A percentile compares a stretch with the other conserved stretches of the same genome.
These are phyloP conservation scores for Prunus fruticosa DNA, from an alignment of 306 rosid genomes.

Conservation along the genomic window DNA sequence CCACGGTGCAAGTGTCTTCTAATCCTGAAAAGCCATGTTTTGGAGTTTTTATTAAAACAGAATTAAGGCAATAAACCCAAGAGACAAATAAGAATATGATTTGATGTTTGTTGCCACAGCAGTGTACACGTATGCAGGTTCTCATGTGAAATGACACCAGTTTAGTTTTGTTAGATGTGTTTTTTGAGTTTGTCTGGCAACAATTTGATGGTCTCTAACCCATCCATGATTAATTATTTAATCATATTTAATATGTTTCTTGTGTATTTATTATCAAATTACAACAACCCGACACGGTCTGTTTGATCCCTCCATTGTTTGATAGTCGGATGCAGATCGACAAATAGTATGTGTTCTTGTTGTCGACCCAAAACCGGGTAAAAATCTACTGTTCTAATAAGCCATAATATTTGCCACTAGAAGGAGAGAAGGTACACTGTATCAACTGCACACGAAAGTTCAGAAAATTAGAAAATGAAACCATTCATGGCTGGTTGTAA, in stretches of 20 bases:
- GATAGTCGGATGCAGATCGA: not conserved
- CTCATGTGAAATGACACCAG: constrained; percentile 34
- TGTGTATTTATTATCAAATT: not conserved
- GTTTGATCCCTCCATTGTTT: too few relatives aligned
- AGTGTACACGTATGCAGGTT: constrained; percentile 27
- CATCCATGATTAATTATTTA: not conserved
- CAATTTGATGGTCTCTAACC: not conserved
- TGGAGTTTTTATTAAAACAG: not conserved
- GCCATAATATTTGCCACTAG: not conserved
- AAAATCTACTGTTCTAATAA: not conserved
- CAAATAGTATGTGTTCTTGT: not conserved
- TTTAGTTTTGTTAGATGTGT: constrained; percentile 2
- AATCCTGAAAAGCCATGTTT: constrained; percentile 1
- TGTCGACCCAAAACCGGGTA: not conserved
- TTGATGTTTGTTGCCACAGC: not conserved
- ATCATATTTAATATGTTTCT: not conserved
- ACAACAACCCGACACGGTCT: not conserved
- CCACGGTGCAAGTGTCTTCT: constrained; percentile 28
- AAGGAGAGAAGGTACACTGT: not conserved
- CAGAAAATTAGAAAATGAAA: not conserved
- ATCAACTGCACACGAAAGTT: not conserved
- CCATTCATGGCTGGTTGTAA: not conserved
- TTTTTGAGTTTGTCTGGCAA: constrained; percentile 2
- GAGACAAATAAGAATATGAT: not conserved
- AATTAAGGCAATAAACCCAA: constrained; percentile 2